A percentile compares a stretch with the other conserved stretches of the same genome.
Evolutionary conservation across 257 asterid species (phyloP).

Genomic region (Nicotiana undulata): DNA sequence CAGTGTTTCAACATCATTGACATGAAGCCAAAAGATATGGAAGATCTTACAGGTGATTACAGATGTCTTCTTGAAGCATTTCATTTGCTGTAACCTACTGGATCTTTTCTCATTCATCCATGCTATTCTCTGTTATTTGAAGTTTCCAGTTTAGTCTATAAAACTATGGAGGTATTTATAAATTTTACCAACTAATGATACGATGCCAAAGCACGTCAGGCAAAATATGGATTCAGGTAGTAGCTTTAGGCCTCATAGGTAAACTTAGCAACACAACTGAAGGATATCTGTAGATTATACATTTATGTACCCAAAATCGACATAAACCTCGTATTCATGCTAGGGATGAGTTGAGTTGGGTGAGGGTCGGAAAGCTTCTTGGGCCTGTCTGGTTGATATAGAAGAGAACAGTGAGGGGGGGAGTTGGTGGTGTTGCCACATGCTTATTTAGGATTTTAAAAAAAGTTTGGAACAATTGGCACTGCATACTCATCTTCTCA

Average conservation of each 20-base stretch:
- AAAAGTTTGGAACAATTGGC: neutral
- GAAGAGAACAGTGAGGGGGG: neutral
- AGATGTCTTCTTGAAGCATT: neutral
- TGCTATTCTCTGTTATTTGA: neutral
- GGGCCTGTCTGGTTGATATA: neutral
- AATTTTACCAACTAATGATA: neutral
- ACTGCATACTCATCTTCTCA: neutral
- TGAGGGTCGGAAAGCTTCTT: neutral
- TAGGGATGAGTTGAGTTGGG: neutral
- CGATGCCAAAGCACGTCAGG: neutral
- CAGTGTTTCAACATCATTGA: conserved; percentile 89
- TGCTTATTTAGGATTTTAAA: too few relatives aligned
- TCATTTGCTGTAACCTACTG: neutral
- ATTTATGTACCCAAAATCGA: neutral
- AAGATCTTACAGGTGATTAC: conserved; percentile 69
- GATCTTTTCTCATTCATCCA: neutral
- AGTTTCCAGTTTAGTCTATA: neutral
- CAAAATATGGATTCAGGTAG: neutral
- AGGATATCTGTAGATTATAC: neutral
- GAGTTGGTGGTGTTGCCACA: too few relatives aligned
- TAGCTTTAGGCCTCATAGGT: neutral
- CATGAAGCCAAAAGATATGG: conserved; percentile 84
- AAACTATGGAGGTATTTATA: neutral
- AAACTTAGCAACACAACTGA: neutral
- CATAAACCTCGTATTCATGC: neutral